Base-by-base conservation (phyloP, 75 land plant genomes). In the Ceratopteris richardii region DNA sequence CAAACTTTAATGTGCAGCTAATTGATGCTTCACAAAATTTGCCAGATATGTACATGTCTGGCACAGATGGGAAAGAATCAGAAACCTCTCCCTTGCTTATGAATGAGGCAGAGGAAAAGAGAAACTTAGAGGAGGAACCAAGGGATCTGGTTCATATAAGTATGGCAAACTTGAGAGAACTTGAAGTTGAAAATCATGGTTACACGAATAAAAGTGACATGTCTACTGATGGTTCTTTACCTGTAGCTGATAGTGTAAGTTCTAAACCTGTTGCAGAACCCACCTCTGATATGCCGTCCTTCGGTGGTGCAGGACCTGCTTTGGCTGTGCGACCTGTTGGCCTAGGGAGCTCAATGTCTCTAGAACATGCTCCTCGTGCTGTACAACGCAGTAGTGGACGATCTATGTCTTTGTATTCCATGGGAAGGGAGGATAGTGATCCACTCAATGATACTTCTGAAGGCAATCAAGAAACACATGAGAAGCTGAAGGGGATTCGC, bases 401-500 rank as follows among this genome's bases (percentile, higher is more conserved):
- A 11, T 0, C 70, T 30, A 20, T 78, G 14, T 31, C 90, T 33
- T 58, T 57, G 16, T 30, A 69, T 13, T 36, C 72, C 17, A 46
- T 66, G 29, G 50, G 51, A 24, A 55, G 39, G 16, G 85, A 61
- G 26, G 77, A 65, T 20, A 54, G 71, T 47, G 73, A 78, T 2
- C 19, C 63, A 0, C 78, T 58, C 57, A 56, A 66, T 54, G 82
- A 68, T 18, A 20, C 51, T 69, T 41, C 50, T 67, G 87, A 83
- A 30, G 98, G 74, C 51, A 77, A 78, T 42, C 82, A 76, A 60
- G 85, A 72, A 51, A 70, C 78, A 46, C 71, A 80, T 42, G 85
- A 86, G 59, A 85, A 83, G 77, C 63, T 93, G 26, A 85, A 90
- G 59, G 63, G 30, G 31, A 66, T 90, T 13, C 72, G 96, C 50